Evolutionary conservation across 352 stramenopile genomes (phyloP), one percentile per base, ranked within the genome.

Genomic region (Pythium volutum): DNA sequence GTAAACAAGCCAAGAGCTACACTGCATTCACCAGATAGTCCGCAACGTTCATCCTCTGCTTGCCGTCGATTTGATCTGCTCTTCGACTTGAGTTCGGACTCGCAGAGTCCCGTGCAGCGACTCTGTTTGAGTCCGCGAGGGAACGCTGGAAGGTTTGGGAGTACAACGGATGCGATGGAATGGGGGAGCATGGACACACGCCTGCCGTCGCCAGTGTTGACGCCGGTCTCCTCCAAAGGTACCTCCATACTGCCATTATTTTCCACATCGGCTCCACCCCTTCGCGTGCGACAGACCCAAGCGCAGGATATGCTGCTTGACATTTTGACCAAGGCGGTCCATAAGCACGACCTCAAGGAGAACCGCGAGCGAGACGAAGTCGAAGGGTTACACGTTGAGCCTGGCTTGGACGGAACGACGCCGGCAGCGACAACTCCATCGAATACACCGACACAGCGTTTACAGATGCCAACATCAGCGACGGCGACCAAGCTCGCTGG

Each of bases 331-430:
- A 89, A 88, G 51, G 82, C 79, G 1, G 79, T 89, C 6, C 78
- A 88, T 54, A 91, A 91, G 27, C 72, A 84, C 29, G 82, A 91
- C 49, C 29, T 89, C 27, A 91, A 91, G 60, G 76, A 86, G 61
- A 77, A 53, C 42, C 85, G 78, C 43, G 75, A 88, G 20, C 51
- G 69, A 43, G 69, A 75, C 33, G 71, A 87, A 26, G 46, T 67
- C 2, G 64, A 77, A 27, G 63, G 48, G 2, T 53, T 62, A 20
- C 66, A 70, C 29, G 39, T 62, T 3, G 57, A 69, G 23, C 55
- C 47, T 23, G 14, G n/a, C 38, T 42, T 4, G 3, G 55, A 27
- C 15, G 16, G 20, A 26, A 41, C 56, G 20, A 64, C 43, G 7
- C 26, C 45, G 23, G 38, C 31, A 26, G 67, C 50, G 27, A 46